Percentiles rank a stretch among this genome's conserved stretches.
Conservation (phyloP, 2,329 filamentous ascomycete genomes). For the Diaporthe vaccinii region DNA sequence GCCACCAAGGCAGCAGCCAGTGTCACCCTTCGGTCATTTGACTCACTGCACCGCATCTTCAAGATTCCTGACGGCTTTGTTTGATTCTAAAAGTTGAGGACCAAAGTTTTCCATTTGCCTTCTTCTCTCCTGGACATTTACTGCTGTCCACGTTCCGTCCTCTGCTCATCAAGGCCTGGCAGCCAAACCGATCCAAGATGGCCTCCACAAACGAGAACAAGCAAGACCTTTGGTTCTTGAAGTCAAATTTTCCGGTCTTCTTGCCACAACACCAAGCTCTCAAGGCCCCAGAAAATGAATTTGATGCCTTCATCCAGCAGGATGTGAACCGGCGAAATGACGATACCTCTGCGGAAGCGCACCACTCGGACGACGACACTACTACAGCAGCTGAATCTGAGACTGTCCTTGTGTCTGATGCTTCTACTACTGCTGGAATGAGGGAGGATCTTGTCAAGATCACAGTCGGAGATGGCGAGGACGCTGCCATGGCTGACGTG, state of each 20-base stretch:
- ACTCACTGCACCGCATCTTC: background rate
- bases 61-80: background rate
- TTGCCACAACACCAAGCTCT: slow-evolving; percentile 55
- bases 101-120: too few relatives aligned
- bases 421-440: slow-evolving; percentile 41
- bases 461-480: slow-evolving; percentile 1
- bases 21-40: background rate
- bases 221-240: slow-evolving; percentile 54
- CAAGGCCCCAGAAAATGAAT: slow-evolving; percentile 49
- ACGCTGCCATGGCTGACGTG: background rate
- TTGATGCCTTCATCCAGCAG: slow-evolving; percentile 49
- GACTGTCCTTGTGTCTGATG: slow-evolving; percentile 32
- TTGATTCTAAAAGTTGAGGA: background rate
- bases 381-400: slow-evolving; percentile 25
- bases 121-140: background rate
- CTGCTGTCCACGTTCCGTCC: background rate
- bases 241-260: slow-evolving; percentile 54
- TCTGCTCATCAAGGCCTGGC: background rate
- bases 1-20: slow-evolving; percentile 18
- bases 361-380: slow-evolving; percentile 30
- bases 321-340: slow-evolving; percentile 43
- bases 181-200: slow-evolving; percentile 3
- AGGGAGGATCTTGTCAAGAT: slow-evolving; percentile 33
- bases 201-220: background rate
- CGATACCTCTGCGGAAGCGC: background rate